Conservation (phyloP, 2,329 filamentous ascomycete genomes). For the Dothideomycetidae sp. region DNA sequence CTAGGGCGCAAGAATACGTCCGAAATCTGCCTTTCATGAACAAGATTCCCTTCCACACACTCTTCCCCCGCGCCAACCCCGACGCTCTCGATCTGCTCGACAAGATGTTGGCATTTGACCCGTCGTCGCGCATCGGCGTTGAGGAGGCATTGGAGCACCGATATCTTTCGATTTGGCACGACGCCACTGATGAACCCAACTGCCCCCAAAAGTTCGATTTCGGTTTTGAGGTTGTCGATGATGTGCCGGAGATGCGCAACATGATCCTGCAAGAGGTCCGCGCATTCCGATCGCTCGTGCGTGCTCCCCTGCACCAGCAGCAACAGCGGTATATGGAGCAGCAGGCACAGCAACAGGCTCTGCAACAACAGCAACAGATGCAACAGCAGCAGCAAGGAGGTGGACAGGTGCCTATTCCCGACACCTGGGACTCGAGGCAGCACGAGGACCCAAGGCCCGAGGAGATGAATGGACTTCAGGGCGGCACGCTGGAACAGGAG, state of each 20-base stretch:
- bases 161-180: slow-evolving; percentile 97
- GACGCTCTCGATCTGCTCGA: slow-evolving; percentile 91
- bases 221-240: slow-evolving; percentile 93
- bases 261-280: slow-evolving; percentile 96
- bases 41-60: slow-evolving; percentile 73
- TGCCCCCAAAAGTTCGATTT: slow-evolving; percentile 96
- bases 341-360: slow-evolving; percentile 28
- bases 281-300: slow-evolving; percentile 51
- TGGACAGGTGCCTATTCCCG: slow-evolving; percentile 46
- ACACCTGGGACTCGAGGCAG: slow-evolving; percentile 42
- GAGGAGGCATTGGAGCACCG: slow-evolving; percentile 92
- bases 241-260: slow-evolving; percentile 84
- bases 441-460: slow-evolving; percentile 51
- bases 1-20: slow-evolving; percentile 93
- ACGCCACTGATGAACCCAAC: slow-evolving; percentile 84
- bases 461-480: slow-evolving; percentile 20
- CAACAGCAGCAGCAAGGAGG: slow-evolving; percentile 13
- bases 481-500: slow-evolving; percentile 28
- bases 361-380: slow-evolving; percentile 25
- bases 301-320: slow-evolving; percentile 32
- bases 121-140: slow-evolving; percentile 80
- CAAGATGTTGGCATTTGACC: slow-evolving; percentile 95
- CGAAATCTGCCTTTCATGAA: slow-evolving; percentile 75
- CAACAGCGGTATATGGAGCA: slow-evolving; percentile 28
- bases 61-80: slow-evolving; percentile 91